A percentile compares a stretch with the other conserved stretches of the same genome.
Evolutionary conservation across 2,329 filamentous ascomycete species (phyloP).

Genomic region (Exophiala phaeomuriformis): DNA sequence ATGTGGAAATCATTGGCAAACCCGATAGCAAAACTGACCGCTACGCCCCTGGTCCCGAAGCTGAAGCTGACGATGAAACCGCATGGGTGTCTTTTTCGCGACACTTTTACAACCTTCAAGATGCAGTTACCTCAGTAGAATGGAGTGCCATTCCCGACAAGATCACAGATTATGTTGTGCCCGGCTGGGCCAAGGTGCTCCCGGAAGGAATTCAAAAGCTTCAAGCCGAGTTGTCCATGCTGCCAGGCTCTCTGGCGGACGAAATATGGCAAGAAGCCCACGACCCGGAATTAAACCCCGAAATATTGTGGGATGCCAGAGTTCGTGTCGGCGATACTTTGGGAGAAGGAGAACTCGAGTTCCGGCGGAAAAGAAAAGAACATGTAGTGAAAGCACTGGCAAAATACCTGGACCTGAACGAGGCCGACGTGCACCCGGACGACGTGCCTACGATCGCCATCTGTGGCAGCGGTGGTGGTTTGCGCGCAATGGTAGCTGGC

Average conservation of each 20-base stretch:
- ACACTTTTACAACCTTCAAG: constrained; percentile 36
- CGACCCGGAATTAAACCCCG: constrained; percentile 74
- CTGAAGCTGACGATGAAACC: constrained; percentile 31
- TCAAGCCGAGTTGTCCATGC: constrained; percentile 78
- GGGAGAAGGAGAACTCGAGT: constrained; percentile 75
- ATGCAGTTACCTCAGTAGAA: constrained; percentile 36
- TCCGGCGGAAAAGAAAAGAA: constrained; percentile 59
- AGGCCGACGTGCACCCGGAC: constrained; percentile 77
- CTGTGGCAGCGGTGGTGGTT: constrained; percentile 85
- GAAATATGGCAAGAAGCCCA: constrained; percentile 91
- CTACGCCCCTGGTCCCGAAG: constrained; percentile 20
- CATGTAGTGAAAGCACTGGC: constrained; percentile 68
- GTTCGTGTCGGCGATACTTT: constrained; percentile 77
- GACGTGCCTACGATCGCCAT: constrained; percentile 91
- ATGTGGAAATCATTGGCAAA: constrained; percentile 16
- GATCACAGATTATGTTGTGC: constrained; percentile 65
- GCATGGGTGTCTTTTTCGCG: constrained; percentile 47
- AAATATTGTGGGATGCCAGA: constrained; percentile 71
- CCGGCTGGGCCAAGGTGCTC: constrained; percentile 71
- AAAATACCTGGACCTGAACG: constrained; percentile 69
- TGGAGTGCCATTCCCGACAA: constrained; percentile 44
- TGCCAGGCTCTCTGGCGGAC: constrained; percentile 78
- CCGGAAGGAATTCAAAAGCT: constrained; percentile 74
- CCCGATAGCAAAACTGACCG: constrained; percentile 14
- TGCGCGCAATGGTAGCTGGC: constrained; percentile 83